Evolutionary conservation across 73 alveolate species (phyloP).

Genomic region (Loxodes magnus): DNA sequence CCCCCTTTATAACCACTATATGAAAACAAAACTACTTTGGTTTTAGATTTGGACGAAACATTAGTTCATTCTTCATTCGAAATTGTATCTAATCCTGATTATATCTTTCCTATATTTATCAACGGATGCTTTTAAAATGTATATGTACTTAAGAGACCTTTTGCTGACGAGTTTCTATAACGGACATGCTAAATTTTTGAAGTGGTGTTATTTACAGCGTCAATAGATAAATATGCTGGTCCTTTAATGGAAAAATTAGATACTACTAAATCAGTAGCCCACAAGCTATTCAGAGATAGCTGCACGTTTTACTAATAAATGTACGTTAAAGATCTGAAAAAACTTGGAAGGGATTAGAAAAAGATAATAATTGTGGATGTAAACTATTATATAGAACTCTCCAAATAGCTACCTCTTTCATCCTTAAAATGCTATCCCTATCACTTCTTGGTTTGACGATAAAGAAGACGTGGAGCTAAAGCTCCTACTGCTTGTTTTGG

Average conservation of each 20-base stretch:
- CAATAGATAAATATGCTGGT: conserved; percentile 41
- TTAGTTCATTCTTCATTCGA: conserved; percentile 33
- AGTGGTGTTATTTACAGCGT: conserved; percentile 47
- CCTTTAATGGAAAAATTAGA: conserved; percentile 46
- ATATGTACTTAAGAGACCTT: conserved; percentile 79
- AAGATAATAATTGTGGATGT: conserved; percentile 47
- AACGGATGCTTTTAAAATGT: conserved; percentile 26
- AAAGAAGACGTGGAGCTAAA: conserved; percentile 26
- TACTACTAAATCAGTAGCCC: conserved; percentile 10
- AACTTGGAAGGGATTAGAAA: conserved; percentile 41
- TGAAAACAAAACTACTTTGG: conserved; percentile 20
- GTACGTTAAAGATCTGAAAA: conserved; percentile 34
- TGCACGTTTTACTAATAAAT: conserved; percentile 31
- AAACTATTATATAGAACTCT: no score
- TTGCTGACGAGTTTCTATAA: conserved; percentile 71
- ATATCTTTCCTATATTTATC: not conserved
- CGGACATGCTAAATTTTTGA: conserved; percentile 52
- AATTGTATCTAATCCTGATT: conserved; percentile 1
- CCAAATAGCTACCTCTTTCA: conserved; percentile 60
- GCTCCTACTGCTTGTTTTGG: conserved; percentile 17
- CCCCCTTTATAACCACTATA: not conserved
- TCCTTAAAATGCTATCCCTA: conserved; percentile 76
- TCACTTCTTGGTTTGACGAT: conserved; percentile 33
- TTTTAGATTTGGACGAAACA: conserved; percentile 56
- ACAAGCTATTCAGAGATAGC: conserved; percentile 36